Conservation (phyloP, 1,284 basidiomycete genomes). For the Malassezia arunalokei region DNA sequence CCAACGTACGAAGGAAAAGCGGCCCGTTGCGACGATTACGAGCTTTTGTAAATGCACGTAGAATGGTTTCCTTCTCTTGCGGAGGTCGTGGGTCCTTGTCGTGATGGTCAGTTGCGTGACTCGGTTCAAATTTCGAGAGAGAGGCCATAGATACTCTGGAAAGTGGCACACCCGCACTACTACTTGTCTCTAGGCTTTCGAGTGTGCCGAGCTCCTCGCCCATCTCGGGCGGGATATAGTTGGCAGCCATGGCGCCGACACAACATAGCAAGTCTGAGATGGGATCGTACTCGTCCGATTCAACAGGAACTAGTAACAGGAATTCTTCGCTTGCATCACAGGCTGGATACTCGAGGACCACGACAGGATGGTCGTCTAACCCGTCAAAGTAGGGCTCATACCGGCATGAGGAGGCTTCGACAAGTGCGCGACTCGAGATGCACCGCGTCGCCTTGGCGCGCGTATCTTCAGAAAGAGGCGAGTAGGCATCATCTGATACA, state of each 20-base stretch:
- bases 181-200: slow-evolving; percentile 29
- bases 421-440: slow-evolving; percentile 10
- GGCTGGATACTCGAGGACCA: slow-evolving; percentile 33
- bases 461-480: neutral
- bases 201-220: slow-evolving; percentile 29
- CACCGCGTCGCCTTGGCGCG: neutral
- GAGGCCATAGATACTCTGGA: slow-evolving; percentile 5
- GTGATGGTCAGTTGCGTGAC: neutral
- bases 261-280: slow-evolving; percentile 35
- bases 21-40: slow-evolving; percentile 51
- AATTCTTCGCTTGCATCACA: slow-evolving; percentile 25
- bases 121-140: slow-evolving; percentile 8
- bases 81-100: slow-evolving; percentile 6
- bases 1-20: slow-evolving; percentile 49
- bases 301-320: slow-evolving; percentile 32
- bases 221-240: slow-evolving; percentile 27
- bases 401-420: slow-evolving; percentile 4
- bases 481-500: slow-evolving; percentile 1
- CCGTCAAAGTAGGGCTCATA: neutral
- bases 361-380: slow-evolving; percentile 11
- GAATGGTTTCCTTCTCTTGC: slow-evolving; percentile 47
- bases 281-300: slow-evolving; percentile 42
- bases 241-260: slow-evolving; percentile 28
- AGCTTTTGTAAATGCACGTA: slow-evolving; percentile 50
- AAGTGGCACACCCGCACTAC: slow-evolving; percentile 22